Conservation (phyloP, 768 basidiomycete genomes). For the Suillus discolor region DNA sequence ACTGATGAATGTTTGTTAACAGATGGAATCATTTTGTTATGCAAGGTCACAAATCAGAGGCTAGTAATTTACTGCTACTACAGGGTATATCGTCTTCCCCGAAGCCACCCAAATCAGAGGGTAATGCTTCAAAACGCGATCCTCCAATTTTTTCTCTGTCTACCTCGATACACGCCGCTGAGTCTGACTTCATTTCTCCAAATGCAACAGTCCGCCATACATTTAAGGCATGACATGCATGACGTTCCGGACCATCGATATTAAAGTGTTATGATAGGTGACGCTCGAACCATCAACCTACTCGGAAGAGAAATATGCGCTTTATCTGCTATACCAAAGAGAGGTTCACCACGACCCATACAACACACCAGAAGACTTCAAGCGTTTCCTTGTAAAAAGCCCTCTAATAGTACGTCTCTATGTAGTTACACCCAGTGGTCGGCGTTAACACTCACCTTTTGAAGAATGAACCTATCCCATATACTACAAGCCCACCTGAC, state of each 20-base stretch:
- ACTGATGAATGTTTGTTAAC: neutral
- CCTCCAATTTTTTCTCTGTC: conserved; percentile 41
- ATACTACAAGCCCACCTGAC: conserved; percentile 45
- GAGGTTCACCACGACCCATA: conserved; percentile 74
- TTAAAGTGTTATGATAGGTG: conserved; percentile 46
- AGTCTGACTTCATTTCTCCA: conserved; percentile 37
- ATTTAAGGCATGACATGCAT: conserved; percentile 54
- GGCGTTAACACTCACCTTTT: conserved; percentile 7
- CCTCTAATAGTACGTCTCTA: conserved; percentile 63
- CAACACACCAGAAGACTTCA: conserved; percentile 56
- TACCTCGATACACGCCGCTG: conserved; percentile 58
- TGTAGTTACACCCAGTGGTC: neutral
- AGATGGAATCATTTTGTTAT: conserved; percentile 78
- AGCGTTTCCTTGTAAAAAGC: conserved; percentile 75
- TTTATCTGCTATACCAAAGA: conserved; percentile 78
- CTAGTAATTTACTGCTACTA: conserved; percentile 8
- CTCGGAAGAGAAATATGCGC: conserved; percentile 76
- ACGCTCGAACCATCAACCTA: conserved; percentile 75
- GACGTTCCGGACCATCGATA: neutral
- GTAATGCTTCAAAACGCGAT: conserved; percentile 7
- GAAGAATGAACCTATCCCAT: conserved; percentile 65
- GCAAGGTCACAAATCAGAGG: conserved; percentile 40
- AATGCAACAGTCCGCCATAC: conserved; percentile 43
- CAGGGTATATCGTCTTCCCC: neutral
- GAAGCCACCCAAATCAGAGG: neutral